Conservation (phyloP, 2,329 filamentous ascomycete genomes). For the Septoria linicola region DNA sequence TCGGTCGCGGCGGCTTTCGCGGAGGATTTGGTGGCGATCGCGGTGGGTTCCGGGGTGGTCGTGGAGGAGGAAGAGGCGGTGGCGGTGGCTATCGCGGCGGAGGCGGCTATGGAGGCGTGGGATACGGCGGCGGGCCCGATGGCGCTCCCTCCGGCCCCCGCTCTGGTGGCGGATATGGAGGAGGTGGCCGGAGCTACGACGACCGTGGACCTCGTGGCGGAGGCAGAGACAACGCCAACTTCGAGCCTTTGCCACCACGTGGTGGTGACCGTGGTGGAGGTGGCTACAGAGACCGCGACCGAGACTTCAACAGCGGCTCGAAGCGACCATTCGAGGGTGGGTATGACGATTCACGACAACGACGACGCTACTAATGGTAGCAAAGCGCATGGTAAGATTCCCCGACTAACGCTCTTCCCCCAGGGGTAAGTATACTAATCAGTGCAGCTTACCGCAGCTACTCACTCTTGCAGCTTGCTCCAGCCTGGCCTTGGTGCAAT, state of each 20-base stretch:
- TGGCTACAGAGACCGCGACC: conserved; percentile 39
- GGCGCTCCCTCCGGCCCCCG: conserved; percentile 52
- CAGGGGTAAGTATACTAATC: conserved; percentile 31
- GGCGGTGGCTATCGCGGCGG: conserved; percentile 43
- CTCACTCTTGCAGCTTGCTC: conserved; percentile 18
- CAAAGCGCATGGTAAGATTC: conserved; percentile 25
- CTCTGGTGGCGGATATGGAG: conserved; percentile 38
- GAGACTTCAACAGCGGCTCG: conserved; percentile 52
- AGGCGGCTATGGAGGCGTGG: conserved; percentile 39
- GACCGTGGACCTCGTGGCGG: conserved; percentile 37
- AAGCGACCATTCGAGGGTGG: conserved; percentile 68
- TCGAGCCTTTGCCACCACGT: conserved; percentile 73
- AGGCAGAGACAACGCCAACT: conserved; percentile 65
- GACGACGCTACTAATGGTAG: conserved; percentile 55
- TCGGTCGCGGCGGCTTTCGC: conserved; percentile 52
- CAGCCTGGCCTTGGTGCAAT: conserved; percentile 3
- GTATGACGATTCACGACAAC: conserved; percentile 70
- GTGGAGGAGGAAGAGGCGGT: conserved; percentile 49
- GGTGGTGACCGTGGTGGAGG: conserved; percentile 57
- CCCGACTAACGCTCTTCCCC: conserved; percentile 13
- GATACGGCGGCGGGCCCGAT: conserved; percentile 47
- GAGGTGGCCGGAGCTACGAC: conserved; percentile 36
- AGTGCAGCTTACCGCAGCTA: conserved; percentile 19
- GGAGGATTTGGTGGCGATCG: conserved; percentile 53
- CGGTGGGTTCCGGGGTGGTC: conserved; percentile 53